A percentile compares a stretch with the other conserved stretches of the same genome.
Conservation (phyloP, 2,329 filamentous ascomycete genomes). For the Scedosporium boydii region DNA sequence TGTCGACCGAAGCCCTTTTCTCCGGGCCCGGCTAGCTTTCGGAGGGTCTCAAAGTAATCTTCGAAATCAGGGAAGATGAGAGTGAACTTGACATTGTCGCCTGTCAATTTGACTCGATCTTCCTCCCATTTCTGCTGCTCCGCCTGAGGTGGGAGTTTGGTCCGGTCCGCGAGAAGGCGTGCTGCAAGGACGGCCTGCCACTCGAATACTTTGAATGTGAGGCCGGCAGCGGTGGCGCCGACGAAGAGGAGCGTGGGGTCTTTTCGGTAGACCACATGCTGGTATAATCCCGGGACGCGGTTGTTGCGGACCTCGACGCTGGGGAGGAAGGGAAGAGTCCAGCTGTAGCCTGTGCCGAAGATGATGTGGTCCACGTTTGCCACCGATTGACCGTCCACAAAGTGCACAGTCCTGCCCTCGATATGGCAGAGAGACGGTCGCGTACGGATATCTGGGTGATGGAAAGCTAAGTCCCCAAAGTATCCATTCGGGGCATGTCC, state of each 20-base stretch:
- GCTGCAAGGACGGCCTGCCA: conserved; percentile 58
- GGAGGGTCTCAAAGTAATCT: conserved; percentile 46
- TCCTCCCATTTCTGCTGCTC: conserved; percentile 48
- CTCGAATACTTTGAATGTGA: conserved; percentile 62
- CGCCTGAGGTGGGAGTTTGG: conserved; percentile 34
- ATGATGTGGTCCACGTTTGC: conserved; percentile 51
- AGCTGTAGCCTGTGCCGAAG: conserved; percentile 58
- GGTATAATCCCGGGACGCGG: conserved; percentile 44
- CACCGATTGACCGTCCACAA: conserved; percentile 44
- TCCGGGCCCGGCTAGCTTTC: neutral
- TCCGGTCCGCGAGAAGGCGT: conserved; percentile 45
- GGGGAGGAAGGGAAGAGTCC: conserved; percentile 53
- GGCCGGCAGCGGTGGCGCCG: conserved; percentile 38
- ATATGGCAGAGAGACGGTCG: conserved; percentile 39
- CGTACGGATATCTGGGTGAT: conserved; percentile 42
- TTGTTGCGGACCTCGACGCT: conserved; percentile 42
- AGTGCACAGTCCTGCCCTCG: conserved; percentile 38
- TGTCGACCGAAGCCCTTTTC: neutral
- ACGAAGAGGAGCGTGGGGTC: conserved; percentile 49
- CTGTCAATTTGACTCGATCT: conserved; percentile 40
- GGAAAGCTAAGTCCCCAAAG: conserved; percentile 50
- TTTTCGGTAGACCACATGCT: conserved; percentile 44
- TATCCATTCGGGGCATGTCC: conserved; percentile 40
- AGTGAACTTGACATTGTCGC: conserved; percentile 47
- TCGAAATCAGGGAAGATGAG: conserved; percentile 53